Evolutionary conservation across 768 basidiomycete genomes (phyloP), one percentile per base, ranked within the genome.

Genomic region (Chalciporus pseudorubinellus): DNA sequence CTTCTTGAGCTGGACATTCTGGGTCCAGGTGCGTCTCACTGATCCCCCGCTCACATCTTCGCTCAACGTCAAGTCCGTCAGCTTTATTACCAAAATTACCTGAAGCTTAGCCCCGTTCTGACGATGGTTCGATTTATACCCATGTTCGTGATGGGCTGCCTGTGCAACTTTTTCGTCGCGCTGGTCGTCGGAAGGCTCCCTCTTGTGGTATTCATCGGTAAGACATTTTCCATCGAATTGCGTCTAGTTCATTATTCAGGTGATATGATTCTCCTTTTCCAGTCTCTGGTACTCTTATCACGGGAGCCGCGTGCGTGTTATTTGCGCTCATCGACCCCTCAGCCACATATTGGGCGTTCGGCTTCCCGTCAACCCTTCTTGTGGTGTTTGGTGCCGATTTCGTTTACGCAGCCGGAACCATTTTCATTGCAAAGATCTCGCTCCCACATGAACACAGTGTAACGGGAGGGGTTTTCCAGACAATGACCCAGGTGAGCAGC

Each of bases 381-480:
- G 69, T 79, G 19, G 89, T 90, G 13, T 76, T 89, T 42, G 90
- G 90, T 18, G 87, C 82, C 1, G 90, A 92, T 60, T 88, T 92
- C 55, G 81, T 87, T 2, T 91, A 82, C 59, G 72, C 89, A 0
- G 70, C 82, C 0, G 90, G 89, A 3, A 86, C 85, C 6, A 69
- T 92, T 14, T 92, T 86, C 58, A 79, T 89, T 39, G 85, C 88
- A 3, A 85, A 84, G 59, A 74, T 85, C 10, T 76, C 81, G 2
- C 64, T 77, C 1, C 82, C 81, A 3, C 75, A 85, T 48, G 89
- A 92, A 58, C 89, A 92, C 66, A 84, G 82, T 66, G 73, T 91
- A 4, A 82, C 84, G 6, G 89, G 87, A 3, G 89, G 82, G 11
- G 52, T 90, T 18, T 90, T 91, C 67, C 85, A 87, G 62, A 89